Conservation (phyloP, 1,284 basidiomycete species). For the Ceraceosorus bombacis region DNA sequence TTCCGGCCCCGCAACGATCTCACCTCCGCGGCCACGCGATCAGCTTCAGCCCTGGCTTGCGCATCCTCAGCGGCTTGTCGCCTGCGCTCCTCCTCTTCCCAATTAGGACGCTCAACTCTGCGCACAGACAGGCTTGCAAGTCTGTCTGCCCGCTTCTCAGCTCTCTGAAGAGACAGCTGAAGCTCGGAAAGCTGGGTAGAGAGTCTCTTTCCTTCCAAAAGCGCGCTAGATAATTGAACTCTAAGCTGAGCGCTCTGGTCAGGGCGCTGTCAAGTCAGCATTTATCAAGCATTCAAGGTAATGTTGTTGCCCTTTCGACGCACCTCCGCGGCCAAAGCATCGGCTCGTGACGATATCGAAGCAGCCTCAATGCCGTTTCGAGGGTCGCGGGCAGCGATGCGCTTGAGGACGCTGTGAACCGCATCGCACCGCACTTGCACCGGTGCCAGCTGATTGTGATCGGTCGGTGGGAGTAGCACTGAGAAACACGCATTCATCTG, state of each 20-base stretch:
- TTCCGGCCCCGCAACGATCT: no score
- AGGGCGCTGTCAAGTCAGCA: not conserved
- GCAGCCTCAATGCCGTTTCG: no score
- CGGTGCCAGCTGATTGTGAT: no score
- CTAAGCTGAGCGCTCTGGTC: not conserved
- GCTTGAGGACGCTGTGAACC: no score
- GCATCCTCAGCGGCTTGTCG: constrained; percentile 6
- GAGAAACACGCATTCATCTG: no score
- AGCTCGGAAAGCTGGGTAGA: not conserved
- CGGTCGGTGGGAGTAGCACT: no score
- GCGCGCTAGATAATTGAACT: not conserved
- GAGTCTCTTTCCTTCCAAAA: not conserved
- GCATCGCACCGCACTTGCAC: no score
- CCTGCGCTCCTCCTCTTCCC: constrained; percentile 11
- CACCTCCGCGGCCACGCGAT: not conserved
- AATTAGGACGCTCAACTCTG: constrained; percentile 15
- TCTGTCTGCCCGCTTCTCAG: constrained; percentile 16
- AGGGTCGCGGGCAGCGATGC: no score
- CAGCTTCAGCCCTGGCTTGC: not conserved
- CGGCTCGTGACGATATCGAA: not conserved
- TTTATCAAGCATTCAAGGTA: no score
- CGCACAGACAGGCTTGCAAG: constrained; percentile 13
- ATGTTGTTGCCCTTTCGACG: no score
- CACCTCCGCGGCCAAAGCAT: not conserved
- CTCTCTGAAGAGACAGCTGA: constrained; percentile 9